Conservation (phyloP, 2,329 filamentous ascomycete genomes). For the Coniosporium tulheliwenetii region DNA sequence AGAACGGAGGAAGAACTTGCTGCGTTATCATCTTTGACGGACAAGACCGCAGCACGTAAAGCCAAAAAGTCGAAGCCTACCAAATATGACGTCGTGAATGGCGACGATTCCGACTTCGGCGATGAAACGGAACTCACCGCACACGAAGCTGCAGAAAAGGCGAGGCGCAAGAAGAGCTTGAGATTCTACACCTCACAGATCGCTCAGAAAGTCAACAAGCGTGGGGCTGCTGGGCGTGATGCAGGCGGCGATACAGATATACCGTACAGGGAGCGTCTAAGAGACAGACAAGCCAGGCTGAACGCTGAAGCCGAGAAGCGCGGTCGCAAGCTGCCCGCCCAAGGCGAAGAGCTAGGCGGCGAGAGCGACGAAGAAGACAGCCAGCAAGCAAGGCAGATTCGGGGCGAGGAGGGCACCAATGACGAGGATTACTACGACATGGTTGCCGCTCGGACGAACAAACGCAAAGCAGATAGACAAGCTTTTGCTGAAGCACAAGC, state of each 20-base stretch:
- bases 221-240: conserved; percentile 54
- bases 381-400: conserved; percentile 34
- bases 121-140: conserved; percentile 72
- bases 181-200: conserved; percentile 98
- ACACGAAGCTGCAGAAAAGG: conserved; percentile 72
- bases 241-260: conserved; percentile 69
- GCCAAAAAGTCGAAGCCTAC: conserved; percentile 27
- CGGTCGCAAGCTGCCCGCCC: conserved; percentile 44
- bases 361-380: conserved; percentile 52
- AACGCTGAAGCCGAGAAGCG: conserved; percentile 79
- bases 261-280: conserved; percentile 75
- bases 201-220: conserved; percentile 82
- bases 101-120: conserved; percentile 77
- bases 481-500: conserved; percentile 44
- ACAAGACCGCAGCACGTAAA: conserved; percentile 27
- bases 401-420: conserved; percentile 32
- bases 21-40: conserved; percentile 48
- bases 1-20: conserved; percentile 56
- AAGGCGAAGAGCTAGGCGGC: conserved; percentile 53
- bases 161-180: conserved; percentile 74
- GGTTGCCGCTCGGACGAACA: conserved; percentile 50
- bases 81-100: conserved; percentile 20
- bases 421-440: conserved; percentile 82
- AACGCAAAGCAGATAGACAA: conserved; percentile 61
- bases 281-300: conserved; percentile 71